These are phyloP conservation scores for Erythrobasidium yunnanense DNA, from an alignment of 768 basidiomycete species.

Conservation along the genomic window DNA sequence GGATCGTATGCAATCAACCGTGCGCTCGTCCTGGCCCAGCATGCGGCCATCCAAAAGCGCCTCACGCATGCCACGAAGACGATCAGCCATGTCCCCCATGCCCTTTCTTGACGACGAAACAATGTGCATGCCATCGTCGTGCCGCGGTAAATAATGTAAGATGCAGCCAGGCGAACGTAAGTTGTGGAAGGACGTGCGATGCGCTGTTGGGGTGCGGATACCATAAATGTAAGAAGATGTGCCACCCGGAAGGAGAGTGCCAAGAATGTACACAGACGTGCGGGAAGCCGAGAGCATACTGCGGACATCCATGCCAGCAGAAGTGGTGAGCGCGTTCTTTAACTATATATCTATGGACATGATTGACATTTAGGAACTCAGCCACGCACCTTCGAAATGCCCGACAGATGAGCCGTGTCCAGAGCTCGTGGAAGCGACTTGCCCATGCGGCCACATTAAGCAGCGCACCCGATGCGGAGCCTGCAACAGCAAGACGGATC, in stretches of 20 bases:
- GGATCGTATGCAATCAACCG: slow-evolving; percentile 64
- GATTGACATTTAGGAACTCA: slow-evolving; percentile 44
- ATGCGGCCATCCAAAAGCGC: slow-evolving; percentile 71
- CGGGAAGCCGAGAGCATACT: slow-evolving; percentile 61
- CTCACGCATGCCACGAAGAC: slow-evolving; percentile 74
- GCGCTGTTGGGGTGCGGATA: slow-evolving; percentile 72
- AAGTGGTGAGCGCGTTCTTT: slow-evolving; percentile 50
- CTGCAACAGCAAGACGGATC: slow-evolving; percentile 45
- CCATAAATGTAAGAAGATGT: slow-evolving; percentile 70
- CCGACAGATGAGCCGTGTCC: slow-evolving; percentile 68
- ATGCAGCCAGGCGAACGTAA: slow-evolving; percentile 77
- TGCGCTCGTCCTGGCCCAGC: slow-evolving; percentile 59
- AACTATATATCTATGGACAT: not conserved
- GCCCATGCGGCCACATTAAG: slow-evolving; percentile 71
- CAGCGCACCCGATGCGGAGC: slow-evolving; percentile 65
- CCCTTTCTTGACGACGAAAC: slow-evolving; percentile 62
- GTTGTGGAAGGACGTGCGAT: slow-evolving; percentile 71
- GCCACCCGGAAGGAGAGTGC: slow-evolving; percentile 67
- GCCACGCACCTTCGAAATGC: slow-evolving; percentile 82
- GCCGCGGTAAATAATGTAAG: slow-evolving; percentile 63
- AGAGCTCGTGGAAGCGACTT: slow-evolving; percentile 56
- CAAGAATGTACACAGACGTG: slow-evolving; percentile 66
- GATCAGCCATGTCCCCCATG: slow-evolving; percentile 69
- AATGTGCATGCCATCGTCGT: slow-evolving; percentile 77
- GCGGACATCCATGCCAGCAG: slow-evolving; percentile 58